phyloP scores from a whole-genome alignment of 192 early-diverging fungal species.

The Chytriomyces hyalinus region DNA sequence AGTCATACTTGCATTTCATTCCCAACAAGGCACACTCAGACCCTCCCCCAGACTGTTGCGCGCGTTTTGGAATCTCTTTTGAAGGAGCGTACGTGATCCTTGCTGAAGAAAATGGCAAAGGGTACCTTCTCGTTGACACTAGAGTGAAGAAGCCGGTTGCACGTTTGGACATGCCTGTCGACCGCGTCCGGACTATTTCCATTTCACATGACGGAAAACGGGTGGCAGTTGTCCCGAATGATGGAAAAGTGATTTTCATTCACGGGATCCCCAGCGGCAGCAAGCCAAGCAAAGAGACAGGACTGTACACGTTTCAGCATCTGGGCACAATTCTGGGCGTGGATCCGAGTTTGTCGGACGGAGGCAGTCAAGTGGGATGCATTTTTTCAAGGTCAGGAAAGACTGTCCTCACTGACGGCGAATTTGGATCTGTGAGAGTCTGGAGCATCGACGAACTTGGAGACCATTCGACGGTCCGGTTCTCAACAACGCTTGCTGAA shows the following conservation, averaged over 20 bases:
- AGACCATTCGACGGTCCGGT: constrained; percentile 29
- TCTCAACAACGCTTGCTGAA: constrained; percentile 18
- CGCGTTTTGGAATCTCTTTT: constrained; percentile 33
- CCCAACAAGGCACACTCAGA: constrained; percentile 37
- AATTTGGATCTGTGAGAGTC: constrained; percentile 25
- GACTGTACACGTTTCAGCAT: constrained; percentile 16
- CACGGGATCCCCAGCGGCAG: constrained; percentile 26
- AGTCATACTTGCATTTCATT: constrained; percentile 32
- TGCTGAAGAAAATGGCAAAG: constrained; percentile 38
- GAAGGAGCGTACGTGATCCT: constrained; percentile 25
- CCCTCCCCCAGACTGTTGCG: constrained; percentile 33
- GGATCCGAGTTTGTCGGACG: constrained; percentile 25
- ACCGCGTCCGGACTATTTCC: constrained; percentile 25
- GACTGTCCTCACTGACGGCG: constrained; percentile 36
- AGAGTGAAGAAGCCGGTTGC: constrained; percentile 40
- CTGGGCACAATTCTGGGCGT: constrained; percentile 36
- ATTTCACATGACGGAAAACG: constrained; percentile 35
- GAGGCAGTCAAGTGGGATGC: constrained; percentile 2
- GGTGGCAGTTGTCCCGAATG: constrained; percentile 36
- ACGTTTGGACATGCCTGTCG: constrained; percentile 30
- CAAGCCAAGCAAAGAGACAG: constrained; percentile 17
- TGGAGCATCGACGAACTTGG: constrained; percentile 38
- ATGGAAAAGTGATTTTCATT: constrained; percentile 37
- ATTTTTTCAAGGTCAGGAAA: constrained; percentile 37
- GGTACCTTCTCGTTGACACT: constrained; percentile 38